phyloP scores from a whole-genome alignment of 2,329 filamentous ascomycete species.

The Sarocladium oryzae region DNA sequence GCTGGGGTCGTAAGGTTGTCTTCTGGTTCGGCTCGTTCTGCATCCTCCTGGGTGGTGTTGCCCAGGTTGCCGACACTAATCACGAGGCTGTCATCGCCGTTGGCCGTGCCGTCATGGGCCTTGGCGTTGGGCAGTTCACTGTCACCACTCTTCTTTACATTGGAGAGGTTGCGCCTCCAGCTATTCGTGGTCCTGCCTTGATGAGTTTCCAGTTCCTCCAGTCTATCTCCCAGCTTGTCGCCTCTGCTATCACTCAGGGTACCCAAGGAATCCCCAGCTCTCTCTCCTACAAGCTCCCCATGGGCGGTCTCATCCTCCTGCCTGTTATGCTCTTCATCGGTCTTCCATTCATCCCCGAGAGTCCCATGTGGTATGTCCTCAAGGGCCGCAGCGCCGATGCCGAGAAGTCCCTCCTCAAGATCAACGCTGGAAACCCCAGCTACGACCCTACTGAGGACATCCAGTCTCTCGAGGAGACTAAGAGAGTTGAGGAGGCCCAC shows the following conservation, averaged over 20 bases:
- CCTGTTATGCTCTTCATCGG: conserved; percentile 17
- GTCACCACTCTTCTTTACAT: conserved; percentile 18
- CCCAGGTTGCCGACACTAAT: conserved; percentile 15
- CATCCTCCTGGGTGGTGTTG: conserved; percentile 20
- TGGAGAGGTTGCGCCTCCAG: conserved; percentile 21
- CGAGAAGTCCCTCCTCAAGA: conserved; percentile 23
- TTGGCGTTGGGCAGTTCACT: conserved; percentile 19
- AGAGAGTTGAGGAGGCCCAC: conserved; percentile 18
- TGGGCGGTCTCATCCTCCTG: conserved; percentile 21
- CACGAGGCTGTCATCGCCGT: conserved; percentile 15
- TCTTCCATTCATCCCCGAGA: conserved; percentile 21
- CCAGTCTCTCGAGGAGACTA: conserved; percentile 16
- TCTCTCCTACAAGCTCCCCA: conserved; percentile 21
- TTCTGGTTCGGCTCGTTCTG: conserved; percentile 26
- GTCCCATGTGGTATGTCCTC: conserved; percentile 24
- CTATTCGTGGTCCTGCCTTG: conserved; percentile 21
- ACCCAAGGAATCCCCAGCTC: conserved; percentile 18
- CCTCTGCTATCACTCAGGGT: conserved; percentile 21
- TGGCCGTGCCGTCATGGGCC: conserved; percentile 17
- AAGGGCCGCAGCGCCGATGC: conserved; percentile 22
- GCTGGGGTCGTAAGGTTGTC: conserved; percentile 26
- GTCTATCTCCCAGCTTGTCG: conserved; percentile 23
- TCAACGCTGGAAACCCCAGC: conserved; percentile 23
- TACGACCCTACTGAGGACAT: conserved; percentile 22
- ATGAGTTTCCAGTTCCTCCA: conserved; percentile 28